Conservation (phyloP, 805 yeast species). For the Nakazawaea pomicola region DNA sequence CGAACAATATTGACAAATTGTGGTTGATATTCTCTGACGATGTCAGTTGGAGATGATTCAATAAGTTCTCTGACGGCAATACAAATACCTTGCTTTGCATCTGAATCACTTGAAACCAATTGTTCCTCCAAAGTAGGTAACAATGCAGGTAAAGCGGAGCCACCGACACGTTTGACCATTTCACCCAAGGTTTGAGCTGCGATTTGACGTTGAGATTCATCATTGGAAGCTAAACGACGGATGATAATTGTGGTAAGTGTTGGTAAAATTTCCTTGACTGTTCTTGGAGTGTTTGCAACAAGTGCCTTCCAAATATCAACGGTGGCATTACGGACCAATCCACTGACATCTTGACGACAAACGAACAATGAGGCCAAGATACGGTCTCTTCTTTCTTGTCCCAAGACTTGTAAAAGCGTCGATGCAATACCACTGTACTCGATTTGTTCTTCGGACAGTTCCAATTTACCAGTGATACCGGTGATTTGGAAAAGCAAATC, state of each 20-base stretch:
- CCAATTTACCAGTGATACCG: slow-evolving; percentile 79
- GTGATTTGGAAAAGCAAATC: slow-evolving; percentile 91
- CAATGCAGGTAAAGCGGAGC: slow-evolving; percentile 75
- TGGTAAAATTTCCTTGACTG: slow-evolving; percentile 88
- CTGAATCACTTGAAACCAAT: slow-evolving; percentile 58
- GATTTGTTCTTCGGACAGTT: slow-evolving; percentile 50
- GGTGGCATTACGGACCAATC: slow-evolving; percentile 82
- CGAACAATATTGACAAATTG: slow-evolving; percentile 71
- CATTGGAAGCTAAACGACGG: slow-evolving; percentile 76
- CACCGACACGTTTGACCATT: slow-evolving; percentile 89
- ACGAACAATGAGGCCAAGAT: slow-evolving; percentile 82
- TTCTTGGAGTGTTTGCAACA: slow-evolving; percentile 92
- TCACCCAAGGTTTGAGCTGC: slow-evolving; percentile 95
- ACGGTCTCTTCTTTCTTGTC: slow-evolving; percentile 83
- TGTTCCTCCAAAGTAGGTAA: slow-evolving; percentile 79
- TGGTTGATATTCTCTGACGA: slow-evolving; percentile 59
- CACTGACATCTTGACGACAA: slow-evolving; percentile 89
- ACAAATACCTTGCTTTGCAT: slow-evolving; percentile 94
- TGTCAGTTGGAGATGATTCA: slow-evolving; percentile 61
- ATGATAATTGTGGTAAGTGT: slow-evolving; percentile 76
- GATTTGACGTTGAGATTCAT: slow-evolving; percentile 72
- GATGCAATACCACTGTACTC: slow-evolving; percentile 45
- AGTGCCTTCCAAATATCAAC: slow-evolving; percentile 95
- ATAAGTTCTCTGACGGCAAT: slow-evolving; percentile 85
- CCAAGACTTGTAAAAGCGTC: slow-evolving; percentile 72